Base-by-base conservation (phyloP, 2,329 filamentous ascomycete genomes). In the Fonsecaea pugnacius region DNA sequence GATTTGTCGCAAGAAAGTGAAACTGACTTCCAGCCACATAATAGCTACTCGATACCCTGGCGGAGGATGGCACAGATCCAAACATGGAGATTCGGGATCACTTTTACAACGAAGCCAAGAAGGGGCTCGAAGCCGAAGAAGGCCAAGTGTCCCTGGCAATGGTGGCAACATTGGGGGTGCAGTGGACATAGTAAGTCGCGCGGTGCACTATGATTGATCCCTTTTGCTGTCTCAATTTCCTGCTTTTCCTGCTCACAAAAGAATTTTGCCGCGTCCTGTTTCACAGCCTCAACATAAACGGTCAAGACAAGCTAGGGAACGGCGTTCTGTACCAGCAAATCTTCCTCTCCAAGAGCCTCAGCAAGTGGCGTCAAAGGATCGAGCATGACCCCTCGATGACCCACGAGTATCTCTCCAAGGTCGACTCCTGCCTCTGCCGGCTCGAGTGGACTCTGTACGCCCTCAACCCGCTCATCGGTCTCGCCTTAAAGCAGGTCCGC, bases 51-150 rank as follows among this genome's bases (percentile, higher is more conserved):
- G 74, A 75, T 48, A 71, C 70, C 2, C 71, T 72, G 38, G 69
- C 70, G 10, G 64, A 70, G 16, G 71, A 73, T 27, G 65, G 64
- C 27, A 69, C 73, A 18, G 61, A 71, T 36, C 66, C 72, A 4
- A 69, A 72, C 14, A 60, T 70, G 27, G 72, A 72, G 43, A 53
- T 68, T n/a, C 56, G 66, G 21, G 61, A 70, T 8, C 73, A 74
- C 51, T 77, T 77, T 48, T 76, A 75, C 62, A 66, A 70, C 24
- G 75, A 77, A 65, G 75, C 75, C 4, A 76, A 73, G 60, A 70
- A 63, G 7, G 66, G 71, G 4, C 66, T 75, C 7, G 72, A 75
- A 6, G 63, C 73, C 35, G 72, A 75, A 64, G 70, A 74, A 36
- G 75, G 73, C 4, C 69, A 70, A 51, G 69, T 75, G 14, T 73